Conservation (phyloP, 768 basidiomycete genomes). For the Gautieria morchelliformis region DNA sequence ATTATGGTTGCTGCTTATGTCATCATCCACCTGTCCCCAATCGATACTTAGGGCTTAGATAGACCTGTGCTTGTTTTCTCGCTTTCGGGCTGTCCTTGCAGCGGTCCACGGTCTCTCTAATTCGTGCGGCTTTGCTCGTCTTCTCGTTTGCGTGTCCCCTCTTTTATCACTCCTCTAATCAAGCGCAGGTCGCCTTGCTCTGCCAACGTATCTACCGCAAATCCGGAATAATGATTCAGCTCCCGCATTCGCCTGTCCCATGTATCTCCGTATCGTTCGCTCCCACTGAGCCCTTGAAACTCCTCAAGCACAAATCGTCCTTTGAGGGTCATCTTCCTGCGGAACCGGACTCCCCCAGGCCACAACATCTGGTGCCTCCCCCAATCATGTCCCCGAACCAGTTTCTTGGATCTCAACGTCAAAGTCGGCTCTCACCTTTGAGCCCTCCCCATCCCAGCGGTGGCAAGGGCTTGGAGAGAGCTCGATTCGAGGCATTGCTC, state of each 20-base stretch:
- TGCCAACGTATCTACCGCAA: background rate
- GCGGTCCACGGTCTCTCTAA: background rate
- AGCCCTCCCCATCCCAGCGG: constrained; percentile 28
- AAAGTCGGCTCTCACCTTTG: constrained; percentile 35
- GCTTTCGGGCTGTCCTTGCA: background rate
- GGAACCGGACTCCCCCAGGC: constrained; percentile 52
- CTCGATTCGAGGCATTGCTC: constrained; percentile 56
- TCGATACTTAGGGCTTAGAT: too few species aligned
- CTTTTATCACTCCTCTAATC: background rate
- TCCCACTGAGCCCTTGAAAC: constrained; percentile 30
- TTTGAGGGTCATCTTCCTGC: constrained; percentile 9
- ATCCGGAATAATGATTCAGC: constrained; percentile 10
- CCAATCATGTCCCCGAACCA: constrained; percentile 39
- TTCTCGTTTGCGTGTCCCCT: background rate
- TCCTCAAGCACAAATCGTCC: background rate
- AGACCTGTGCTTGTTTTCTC: too few species aligned
- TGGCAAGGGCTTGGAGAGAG: constrained; percentile 49
- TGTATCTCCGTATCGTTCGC: constrained; percentile 63
- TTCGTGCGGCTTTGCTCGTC: background rate
- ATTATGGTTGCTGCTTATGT: background rate
- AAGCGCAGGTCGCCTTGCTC: background rate
- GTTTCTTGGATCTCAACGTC: constrained; percentile 51
- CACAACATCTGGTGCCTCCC: constrained; percentile 17
- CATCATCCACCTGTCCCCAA: background rate
- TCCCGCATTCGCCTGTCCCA: constrained; percentile 46